phyloP scores from a whole-genome alignment of 176 grass and related monocot genomes.

The Thalia dealbata region DNA sequence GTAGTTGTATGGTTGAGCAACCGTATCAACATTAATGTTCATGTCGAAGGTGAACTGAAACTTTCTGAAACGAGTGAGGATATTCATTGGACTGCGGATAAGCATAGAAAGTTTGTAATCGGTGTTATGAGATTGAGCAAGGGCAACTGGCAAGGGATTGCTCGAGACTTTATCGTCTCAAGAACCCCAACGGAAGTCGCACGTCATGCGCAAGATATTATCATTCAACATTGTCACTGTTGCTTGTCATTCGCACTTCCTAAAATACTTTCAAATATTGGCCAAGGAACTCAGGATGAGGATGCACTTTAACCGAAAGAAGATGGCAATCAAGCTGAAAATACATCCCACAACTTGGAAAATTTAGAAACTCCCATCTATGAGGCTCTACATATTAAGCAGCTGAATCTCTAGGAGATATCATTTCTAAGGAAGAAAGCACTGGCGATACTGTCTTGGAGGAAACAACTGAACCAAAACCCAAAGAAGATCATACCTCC shows the following conservation, averaged over 20 bases:
- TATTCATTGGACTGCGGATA: too few species aligned
- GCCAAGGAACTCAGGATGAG: slow-evolving; percentile 32
- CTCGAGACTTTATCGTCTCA: too few species aligned
- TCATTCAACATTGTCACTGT: too few species aligned
- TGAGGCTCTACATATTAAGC: neutral
- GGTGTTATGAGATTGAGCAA: too few species aligned
- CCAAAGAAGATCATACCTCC: neutral
- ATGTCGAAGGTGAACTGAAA: slow-evolving; percentile 24
- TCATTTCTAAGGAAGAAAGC: neutral
- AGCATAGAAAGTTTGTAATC: too few species aligned
- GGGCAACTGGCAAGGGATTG: too few species aligned
- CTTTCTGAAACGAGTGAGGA: too few species aligned
- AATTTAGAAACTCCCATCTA: neutral
- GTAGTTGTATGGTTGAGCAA: slow-evolving; percentile 49
- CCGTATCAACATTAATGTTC: slow-evolving; percentile 53
- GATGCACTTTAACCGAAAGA: neutral
- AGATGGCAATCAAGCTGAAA: neutral
- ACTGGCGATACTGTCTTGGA: neutral
- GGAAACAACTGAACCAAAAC: slow-evolving; percentile 3
- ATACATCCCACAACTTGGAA: neutral
- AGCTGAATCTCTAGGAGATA: neutral
- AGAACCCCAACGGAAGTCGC: too few species aligned
- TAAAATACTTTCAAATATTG: slow-evolving; percentile 16
- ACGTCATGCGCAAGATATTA: slow-evolving; percentile 32
- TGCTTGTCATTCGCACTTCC: too few species aligned